A percentile compares a stretch with the other conserved stretches of the same genome.
Conservation (phyloP, 2,329 filamentous ascomycete species). For the Pseudogymnoascus sp. region DNA sequence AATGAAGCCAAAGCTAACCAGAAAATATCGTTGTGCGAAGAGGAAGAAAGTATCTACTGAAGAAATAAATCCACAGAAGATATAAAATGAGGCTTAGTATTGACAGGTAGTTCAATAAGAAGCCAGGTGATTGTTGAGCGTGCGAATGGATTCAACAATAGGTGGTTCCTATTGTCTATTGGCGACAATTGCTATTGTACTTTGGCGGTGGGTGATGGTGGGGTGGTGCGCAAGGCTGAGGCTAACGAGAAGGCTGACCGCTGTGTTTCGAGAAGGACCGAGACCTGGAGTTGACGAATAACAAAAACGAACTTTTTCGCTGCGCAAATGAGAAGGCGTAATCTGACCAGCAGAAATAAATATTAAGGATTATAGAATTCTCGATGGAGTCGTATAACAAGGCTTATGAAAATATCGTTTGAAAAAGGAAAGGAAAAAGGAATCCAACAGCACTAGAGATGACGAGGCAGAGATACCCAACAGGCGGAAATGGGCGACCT, state of each 20-base stretch:
- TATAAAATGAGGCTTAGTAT: constrained; percentile 9
- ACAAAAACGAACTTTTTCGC: constrained; percentile 1
- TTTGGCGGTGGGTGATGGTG: neutral
- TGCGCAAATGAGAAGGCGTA: constrained; percentile 4
- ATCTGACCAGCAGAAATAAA: constrained; percentile 7
- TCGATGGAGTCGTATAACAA: constrained; percentile 6
- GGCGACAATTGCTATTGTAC: neutral
- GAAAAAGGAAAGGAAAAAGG: constrained; percentile 1
- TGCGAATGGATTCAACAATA: constrained; percentile 5
- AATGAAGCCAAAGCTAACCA: constrained; percentile 7
- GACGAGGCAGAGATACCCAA: constrained; percentile 1
- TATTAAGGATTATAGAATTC: neutral
- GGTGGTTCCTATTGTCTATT: constrained; percentile 6
- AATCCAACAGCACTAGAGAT: constrained; percentile 3
- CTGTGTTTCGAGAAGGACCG: neutral
- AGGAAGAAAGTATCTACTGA: constrained; percentile 3
- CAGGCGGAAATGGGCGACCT: constrained; percentile 5
- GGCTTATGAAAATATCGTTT: neutral
- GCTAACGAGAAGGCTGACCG: constrained; percentile 5
- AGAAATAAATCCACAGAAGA: constrained; percentile 8
- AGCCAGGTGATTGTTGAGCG: constrained; percentile 6
- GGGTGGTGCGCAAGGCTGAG: constrained; percentile 5
- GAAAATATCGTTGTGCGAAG: neutral
- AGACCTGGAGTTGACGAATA: constrained; percentile 1
- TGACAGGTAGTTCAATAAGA: neutral